These are phyloP conservation scores for Mycena latifolia DNA, from an alignment of 768 basidiomycete species.

Conservation along the genomic window DNA sequence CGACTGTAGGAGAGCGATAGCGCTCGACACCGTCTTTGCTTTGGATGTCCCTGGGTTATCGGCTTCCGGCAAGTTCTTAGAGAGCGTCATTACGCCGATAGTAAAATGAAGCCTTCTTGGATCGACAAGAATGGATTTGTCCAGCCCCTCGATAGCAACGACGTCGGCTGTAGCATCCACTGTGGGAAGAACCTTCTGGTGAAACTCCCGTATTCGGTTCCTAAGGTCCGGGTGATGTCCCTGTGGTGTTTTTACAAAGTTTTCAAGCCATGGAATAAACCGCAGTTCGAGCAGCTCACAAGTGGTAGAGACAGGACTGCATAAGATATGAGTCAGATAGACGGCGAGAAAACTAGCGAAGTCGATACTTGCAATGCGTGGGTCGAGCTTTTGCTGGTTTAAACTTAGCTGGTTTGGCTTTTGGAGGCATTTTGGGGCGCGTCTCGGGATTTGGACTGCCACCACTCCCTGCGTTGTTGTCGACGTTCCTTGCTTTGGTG, in stretches of 20 bases:
- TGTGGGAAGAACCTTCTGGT: slow-evolving; percentile 47
- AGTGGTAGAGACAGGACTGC: slow-evolving; percentile 26
- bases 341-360: background rate
- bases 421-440: background rate
- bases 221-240: slow-evolving; percentile 57
- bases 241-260: slow-evolving; percentile 35
- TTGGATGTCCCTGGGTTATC: slow-evolving; percentile 8
- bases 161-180: slow-evolving; percentile 46
- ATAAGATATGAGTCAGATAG: background rate
- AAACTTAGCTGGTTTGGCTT: no score
- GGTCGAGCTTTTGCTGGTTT: slow-evolving; percentile 34
- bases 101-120: slow-evolving; percentile 77
- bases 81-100: slow-evolving; percentile 78
- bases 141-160: slow-evolving; percentile 62
- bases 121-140: slow-evolving; percentile 69
- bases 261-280: no score
- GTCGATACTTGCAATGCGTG: slow-evolving; percentile 46
- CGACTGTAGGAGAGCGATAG: slow-evolving; percentile 57
- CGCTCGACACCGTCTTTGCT: slow-evolving; percentile 50
- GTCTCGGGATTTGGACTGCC: background rate
- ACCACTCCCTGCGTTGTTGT: background rate
- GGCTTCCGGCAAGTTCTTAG: slow-evolving; percentile 8
- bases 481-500: background rate
- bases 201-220: slow-evolving; percentile 52
- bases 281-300: background rate